Evolutionary conservation across 371 early-diverging fungal species (phyloP), one percentile per base, ranked within the genome.

Genomic region (Nosema muscidifuracis): DNA sequence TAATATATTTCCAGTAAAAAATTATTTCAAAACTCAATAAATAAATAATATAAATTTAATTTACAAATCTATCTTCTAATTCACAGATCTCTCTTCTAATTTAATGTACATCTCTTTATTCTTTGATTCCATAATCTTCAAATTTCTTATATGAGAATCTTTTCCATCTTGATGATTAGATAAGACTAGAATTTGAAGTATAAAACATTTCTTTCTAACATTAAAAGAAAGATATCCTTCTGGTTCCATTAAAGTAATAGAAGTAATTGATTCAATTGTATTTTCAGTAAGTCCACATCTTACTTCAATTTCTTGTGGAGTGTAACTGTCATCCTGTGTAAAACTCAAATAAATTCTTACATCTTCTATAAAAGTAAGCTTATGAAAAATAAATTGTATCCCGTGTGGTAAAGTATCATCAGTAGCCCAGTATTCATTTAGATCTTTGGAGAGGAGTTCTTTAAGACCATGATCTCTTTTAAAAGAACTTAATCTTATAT

Each of bases 311-410:
- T 83, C 82, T 72, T 86, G 85, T 1, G 95, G 93, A 1, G 92
- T 91, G 81, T 95, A 95, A 68, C 89, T 89, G 71, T 93, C 93
- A 76, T 95, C 95, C 74, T 88, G 87, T 57, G 85, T 85, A 65
- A 78, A 86, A 73, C 90, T 90, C 42, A 90, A 80, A 75, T 87
- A 90, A 2, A 94, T 71, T 0, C 89, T 86, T 10, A 92, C 78
- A 77, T 87, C 84, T 79, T 87, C 64, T 13, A 76, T 55, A 71
- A 74, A 50, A 43, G 42, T 76, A 15, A 62, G 47, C 38, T 71
- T 71, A 13, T n/a, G 7, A 60, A 84, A 84, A 13, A 44, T 65
- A 38, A 84, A 66, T 65, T 78, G 67, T 26, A 84, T 80, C 26
- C 53, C 60, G 57, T 84, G 84, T 20, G 83, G 83, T 1, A 84